Percentiles rank a stretch among this genome's conserved stretches.
These are phyloP conservation scores for Cladorrhinum sp. DNA, from an alignment of 2,329 filamentous ascomycete species.

Conservation along the genomic window DNA sequence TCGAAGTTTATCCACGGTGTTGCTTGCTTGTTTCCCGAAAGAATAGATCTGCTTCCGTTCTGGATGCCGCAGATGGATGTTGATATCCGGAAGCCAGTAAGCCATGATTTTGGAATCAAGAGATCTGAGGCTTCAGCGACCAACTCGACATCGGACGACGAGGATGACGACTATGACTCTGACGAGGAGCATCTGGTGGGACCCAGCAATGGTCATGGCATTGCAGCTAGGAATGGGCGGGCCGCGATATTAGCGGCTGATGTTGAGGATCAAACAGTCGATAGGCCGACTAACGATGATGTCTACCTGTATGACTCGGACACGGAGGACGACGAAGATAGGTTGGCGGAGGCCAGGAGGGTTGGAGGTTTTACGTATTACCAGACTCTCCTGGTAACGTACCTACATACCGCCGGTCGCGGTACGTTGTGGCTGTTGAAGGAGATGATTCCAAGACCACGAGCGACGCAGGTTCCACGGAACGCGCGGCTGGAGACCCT, in stretches of 20 bases:
- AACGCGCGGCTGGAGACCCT: constrained; percentile 52
- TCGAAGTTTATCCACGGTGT: constrained; percentile 98
- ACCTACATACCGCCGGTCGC: constrained; percentile 42
- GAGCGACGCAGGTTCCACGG: constrained; percentile 55
- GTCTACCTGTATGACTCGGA: constrained; percentile 93
- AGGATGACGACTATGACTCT: constrained; percentile 67
- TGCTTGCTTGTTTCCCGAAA: constrained; percentile 78
- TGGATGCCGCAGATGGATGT: constrained; percentile 99
- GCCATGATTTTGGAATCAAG: constrained; percentile 86
- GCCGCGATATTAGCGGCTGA: constrained; percentile 54
- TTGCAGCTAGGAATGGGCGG: constrained; percentile 28
- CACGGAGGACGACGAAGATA: constrained; percentile 74
- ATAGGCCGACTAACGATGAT: constrained; percentile 57
- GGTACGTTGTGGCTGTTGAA: constrained; percentile 45
- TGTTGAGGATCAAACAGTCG: constrained; percentile 77
- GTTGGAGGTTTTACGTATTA: constrained; percentile 76
- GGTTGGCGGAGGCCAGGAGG: constrained; percentile 72
- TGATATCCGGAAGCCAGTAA: constrained; percentile 90
- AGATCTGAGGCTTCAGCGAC: constrained; percentile 71
- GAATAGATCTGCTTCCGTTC: constrained; percentile 88
- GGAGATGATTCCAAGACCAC: constrained; percentile 53
- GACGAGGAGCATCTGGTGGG: constrained; percentile 55
- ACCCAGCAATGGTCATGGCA: constrained; percentile 35
- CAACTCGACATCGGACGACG: constrained; percentile 73
- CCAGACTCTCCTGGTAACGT: constrained; percentile 53